Conservation (phyloP, 2,329 filamentous ascomycete genomes). For the Leptosphaerulina australis region DNA sequence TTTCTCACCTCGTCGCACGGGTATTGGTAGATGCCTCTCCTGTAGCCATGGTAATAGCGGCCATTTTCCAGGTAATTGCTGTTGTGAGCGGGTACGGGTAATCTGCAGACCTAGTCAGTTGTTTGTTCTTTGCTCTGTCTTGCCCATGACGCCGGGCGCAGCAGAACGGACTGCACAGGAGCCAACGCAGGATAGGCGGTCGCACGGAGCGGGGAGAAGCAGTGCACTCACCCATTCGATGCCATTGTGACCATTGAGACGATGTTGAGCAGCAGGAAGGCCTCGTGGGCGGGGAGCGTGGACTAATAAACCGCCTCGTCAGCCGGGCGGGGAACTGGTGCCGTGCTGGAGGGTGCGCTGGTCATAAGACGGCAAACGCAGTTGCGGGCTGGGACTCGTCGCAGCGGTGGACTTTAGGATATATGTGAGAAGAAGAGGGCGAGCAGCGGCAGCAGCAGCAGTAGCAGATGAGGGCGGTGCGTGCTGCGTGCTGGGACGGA, state of each 20-base stretch:
- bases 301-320: conserved; percentile 24
- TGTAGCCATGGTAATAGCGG: conserved; percentile 71
- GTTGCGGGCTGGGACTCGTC: conserved; percentile 1
- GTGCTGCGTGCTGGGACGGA: not conserved
- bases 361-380: conserved; percentile 10
- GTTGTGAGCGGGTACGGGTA: conserved; percentile 49
- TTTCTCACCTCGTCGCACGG: conserved; percentile 74
- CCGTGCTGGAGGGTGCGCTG: conserved; percentile 12
- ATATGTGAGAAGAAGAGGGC: too few relatives aligned
- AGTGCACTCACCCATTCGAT: conserved; percentile 51
- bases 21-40: conserved; percentile 72
- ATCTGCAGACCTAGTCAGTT: conserved; percentile 30
- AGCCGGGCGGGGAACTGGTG: conserved; percentile 17
- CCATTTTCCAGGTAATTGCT: conserved; percentile 67
- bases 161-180: conserved; percentile 12
- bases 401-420: too few relatives aligned
- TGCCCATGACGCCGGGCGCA: conserved; percentile 12
- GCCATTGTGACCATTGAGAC: conserved; percentile 53
- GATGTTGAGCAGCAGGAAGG: conserved; percentile 29
- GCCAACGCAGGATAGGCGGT: conserved; percentile 23
- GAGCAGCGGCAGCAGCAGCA: conserved; percentile 1
- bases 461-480: not conserved
- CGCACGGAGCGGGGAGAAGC: conserved; percentile 42
- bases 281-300: conserved; percentile 29
- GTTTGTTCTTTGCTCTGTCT: conserved; percentile 9